phyloP scores from a whole-genome alignment of 1,284 basidiomycete genomes.

The Boletus smithii region DNA sequence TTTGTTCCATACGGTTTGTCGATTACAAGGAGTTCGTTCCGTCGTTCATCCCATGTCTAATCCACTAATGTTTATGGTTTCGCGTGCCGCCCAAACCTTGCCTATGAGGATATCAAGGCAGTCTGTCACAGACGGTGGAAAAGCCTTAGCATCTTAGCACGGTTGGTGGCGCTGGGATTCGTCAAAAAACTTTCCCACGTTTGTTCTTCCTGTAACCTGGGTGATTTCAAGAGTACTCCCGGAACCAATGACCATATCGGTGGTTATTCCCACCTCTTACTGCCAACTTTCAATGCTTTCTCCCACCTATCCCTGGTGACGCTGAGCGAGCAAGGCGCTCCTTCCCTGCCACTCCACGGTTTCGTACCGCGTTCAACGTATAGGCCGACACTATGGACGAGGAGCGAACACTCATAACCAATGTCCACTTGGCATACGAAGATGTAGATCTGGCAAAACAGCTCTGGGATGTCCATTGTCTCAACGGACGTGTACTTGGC shows the following conservation, averaged over 20 bases:
- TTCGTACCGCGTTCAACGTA: not conserved
- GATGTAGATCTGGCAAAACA: constrained; percentile 12
- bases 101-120: constrained; percentile 39
- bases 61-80: constrained; percentile 45
- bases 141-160: constrained; percentile 13
- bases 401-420: constrained; percentile 12
- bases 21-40: constrained; percentile 33
- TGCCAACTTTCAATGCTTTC: no score
- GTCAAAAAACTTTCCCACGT: no score
- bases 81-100: constrained; percentile 43
- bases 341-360: no score
- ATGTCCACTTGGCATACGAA: constrained; percentile 19
- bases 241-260: no score
- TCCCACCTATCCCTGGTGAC: not conserved
- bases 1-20: constrained; percentile 35
- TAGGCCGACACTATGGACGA: constrained; percentile 1
- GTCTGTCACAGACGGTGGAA: constrained; percentile 27
- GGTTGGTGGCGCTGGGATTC: no score
- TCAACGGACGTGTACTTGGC: constrained; percentile 17
- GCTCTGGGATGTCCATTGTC: constrained; percentile 22
- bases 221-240: no score
- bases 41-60: constrained; percentile 3
- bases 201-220: no score
- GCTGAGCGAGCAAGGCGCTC: no score
- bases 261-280: no score